phyloP scores from a whole-genome alignment of 2,329 filamentous ascomycete species.

The Sclerotinia minor region DNA sequence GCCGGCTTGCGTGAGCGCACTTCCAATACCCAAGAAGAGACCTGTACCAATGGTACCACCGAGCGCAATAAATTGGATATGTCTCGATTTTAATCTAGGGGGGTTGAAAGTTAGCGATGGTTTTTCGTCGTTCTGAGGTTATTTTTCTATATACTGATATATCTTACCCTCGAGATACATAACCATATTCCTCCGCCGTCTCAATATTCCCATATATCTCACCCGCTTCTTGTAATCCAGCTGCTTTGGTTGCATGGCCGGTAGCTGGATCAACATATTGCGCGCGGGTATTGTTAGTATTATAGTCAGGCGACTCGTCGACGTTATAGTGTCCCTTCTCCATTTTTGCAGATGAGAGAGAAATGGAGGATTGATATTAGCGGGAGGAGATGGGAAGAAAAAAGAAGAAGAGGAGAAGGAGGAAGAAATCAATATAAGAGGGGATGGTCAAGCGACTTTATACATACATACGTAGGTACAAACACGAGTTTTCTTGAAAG shows the following conservation, averaged over 20 bases:
- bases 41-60: conserved; percentile 59
- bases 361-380: conserved; percentile 5
- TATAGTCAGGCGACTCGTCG: conserved; percentile 30
- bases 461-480: not conserved
- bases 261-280: conserved; percentile 33
- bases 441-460: conserved; percentile 10
- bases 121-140: too few species aligned
- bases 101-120: not conserved
- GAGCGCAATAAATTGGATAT: conserved; percentile 60
- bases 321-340: conserved; percentile 36
- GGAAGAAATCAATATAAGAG: not conserved
- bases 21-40: conserved; percentile 56
- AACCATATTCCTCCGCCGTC: conserved; percentile 53
- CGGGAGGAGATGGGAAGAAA: not conserved
- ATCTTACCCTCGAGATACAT: conserved; percentile 51
- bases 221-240: conserved; percentile 49
- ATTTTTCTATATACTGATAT: too few species aligned
- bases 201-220: conserved; percentile 54
- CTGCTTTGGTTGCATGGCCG: conserved; percentile 38
- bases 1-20: conserved; percentile 54
- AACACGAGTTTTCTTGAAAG: not conserved
- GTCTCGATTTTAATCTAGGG: conserved; percentile 46
- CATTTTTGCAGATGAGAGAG: conserved; percentile 28
- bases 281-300: conserved; percentile 28
- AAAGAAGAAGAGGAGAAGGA: too few species aligned